These are phyloP conservation scores for Sporothrix sp. DNA, from an alignment of 2,329 filamentous ascomycete genomes.

Conservation along the genomic window DNA sequence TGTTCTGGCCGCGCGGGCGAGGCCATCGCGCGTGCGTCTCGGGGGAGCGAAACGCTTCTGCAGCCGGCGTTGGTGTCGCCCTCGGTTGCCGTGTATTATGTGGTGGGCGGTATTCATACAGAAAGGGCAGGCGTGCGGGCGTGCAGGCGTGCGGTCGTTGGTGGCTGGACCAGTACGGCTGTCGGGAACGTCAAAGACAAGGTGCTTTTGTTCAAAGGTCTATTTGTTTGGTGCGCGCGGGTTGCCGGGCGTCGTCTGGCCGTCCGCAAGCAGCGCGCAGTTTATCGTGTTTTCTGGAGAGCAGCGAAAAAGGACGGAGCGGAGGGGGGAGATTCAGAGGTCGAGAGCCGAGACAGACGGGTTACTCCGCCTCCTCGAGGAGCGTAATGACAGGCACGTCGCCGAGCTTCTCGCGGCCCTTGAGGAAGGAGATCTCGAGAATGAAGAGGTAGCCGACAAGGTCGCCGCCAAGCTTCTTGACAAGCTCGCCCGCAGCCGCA, in stretches of 20 bases:
- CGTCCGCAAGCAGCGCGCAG: neutral
- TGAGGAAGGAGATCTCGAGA: slow-evolving; percentile 87
- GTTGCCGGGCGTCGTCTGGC: neutral
- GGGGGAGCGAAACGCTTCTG: neutral
- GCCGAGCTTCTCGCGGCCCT: slow-evolving; percentile 81
- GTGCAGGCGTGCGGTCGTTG: no score
- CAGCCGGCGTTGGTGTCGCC: neutral
- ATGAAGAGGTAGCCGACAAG: slow-evolving; percentile 89
- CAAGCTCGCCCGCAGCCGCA: slow-evolving; percentile 74
- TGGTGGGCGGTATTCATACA: neutral
- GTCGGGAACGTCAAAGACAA: neutral
- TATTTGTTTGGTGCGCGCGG: neutral
- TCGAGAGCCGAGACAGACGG: neutral
- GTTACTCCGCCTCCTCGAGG: slow-evolving; percentile 39
- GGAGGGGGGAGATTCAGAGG: neutral
- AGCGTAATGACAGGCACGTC: slow-evolving; percentile 71
- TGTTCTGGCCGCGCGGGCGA: neutral
- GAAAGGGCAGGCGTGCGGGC: no score
- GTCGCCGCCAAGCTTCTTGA: slow-evolving; percentile 75
- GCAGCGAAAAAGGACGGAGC: neutral
- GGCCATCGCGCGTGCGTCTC: neutral
- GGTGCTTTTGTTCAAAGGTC: neutral
- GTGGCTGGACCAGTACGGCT: neutral
- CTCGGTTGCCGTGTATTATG: neutral
- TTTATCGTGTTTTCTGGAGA: neutral